Evolutionary conservation across 2,329 filamentous ascomycete genomes (phyloP), one percentile per base, ranked within the genome.

Genomic region (Paecilomyces dactylethromorphus): DNA sequence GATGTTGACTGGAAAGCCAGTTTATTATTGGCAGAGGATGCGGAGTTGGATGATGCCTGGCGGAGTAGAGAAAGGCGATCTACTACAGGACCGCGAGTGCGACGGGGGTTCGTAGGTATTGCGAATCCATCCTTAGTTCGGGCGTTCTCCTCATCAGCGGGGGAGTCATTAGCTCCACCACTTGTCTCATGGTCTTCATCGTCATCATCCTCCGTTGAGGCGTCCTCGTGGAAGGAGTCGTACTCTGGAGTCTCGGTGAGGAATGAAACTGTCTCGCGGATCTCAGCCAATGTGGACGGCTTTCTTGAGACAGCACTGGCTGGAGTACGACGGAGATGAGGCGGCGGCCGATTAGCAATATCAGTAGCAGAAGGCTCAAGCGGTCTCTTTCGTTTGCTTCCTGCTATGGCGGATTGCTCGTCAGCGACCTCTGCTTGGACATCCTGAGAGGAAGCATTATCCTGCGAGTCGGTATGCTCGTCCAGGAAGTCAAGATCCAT

Each of bases 191-290:
- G 84, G 26, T 29, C 26, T 64, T 83, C 78, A 57, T 72, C 71
- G 10, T 78, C 78, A 11, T 75, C 75, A 39, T 81, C 78, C n/a
- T 82, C 80, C 10, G 73, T 56, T 2, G 78, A 79, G 7, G 79
- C 78, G 50, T 83, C 81, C 45, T 80, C 81, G 2, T 82, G 80
- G 60, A 79, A 79, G n/a, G 80, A 82, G 29, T 80, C 79, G 54
- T 78, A 79, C 53, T 81, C 75, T n/a, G 80, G 79, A 45, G 84
- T 83, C 56, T 96, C 92, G 15, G 96, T 86, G 10, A 97, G 82
- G 72, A 88, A 90, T 3, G 90, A 95, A 6, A 97, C 79, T 0
- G 90, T 91, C 71, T 93, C 86, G 58, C 91, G 87, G 62, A 97
- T 89, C 68, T 97, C 91, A 29, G 87, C 85, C 10, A 96, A 78